These are phyloP conservation scores for Cicer cuneatum DNA, from an alignment of 306 rosid genomes.

Conservation along the genomic window DNA sequence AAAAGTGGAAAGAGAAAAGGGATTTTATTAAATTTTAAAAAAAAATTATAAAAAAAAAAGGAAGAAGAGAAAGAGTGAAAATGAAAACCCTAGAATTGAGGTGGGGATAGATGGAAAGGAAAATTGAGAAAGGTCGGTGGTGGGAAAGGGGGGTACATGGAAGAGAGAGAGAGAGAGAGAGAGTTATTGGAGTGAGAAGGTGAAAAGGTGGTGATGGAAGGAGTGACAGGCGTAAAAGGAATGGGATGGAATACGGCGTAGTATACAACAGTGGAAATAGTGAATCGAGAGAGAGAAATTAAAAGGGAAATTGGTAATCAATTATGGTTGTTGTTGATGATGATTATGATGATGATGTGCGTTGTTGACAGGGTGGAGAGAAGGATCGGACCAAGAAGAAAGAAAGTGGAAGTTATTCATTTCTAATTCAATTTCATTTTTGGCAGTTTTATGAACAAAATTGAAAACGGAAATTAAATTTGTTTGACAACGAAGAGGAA, in stretches of 20 bases:
- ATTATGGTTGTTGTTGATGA: slow-evolving; percentile 44
- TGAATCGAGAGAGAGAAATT: not conserved
- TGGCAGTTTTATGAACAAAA: too few species aligned
- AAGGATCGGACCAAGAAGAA: not conserved
- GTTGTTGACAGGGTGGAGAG: slow-evolving; percentile 41
- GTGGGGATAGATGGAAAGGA: slow-evolving; percentile 41
- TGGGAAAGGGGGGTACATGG: slow-evolving; percentile 36
- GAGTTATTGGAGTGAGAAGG: slow-evolving; percentile 34
- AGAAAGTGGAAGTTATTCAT: slow-evolving; percentile 26
- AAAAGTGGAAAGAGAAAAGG: slow-evolving; percentile 28
- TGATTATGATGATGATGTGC: slow-evolving; percentile 43
- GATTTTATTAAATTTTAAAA: not conserved
- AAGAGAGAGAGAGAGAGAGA: not conserved
- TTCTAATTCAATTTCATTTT: not conserved
- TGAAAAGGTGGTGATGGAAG: slow-evolving; percentile 41
- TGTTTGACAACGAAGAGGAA: too few species aligned
- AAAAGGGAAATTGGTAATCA: not conserved
- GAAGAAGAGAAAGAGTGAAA: not conserved
- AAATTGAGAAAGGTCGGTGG: slow-evolving; percentile 43
- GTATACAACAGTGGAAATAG: slow-evolving; percentile 31
- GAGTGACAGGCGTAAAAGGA: slow-evolving; percentile 30
- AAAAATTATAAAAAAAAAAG: not conserved
- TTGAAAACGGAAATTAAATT: too few species aligned
- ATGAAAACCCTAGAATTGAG: slow-evolving; percentile 59
- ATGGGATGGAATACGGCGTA: not conserved